Conservation (phyloP, 2,329 filamentous ascomycete species). For the Saccharata proteae region DNA sequence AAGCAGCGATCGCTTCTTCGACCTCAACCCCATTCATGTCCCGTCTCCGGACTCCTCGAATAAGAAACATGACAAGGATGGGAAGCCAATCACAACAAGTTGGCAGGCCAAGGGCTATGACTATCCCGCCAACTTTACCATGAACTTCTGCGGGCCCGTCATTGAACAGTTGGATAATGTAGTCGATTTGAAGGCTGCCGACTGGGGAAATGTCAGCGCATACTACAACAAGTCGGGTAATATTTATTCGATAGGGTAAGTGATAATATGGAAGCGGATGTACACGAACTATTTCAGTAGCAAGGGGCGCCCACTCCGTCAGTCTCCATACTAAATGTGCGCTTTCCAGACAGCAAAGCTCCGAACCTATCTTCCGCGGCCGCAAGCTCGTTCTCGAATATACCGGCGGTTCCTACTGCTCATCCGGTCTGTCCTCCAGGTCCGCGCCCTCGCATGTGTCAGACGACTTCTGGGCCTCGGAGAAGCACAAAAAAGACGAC, state of each 20-base stretch:
- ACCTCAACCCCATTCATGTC: conserved; percentile 46
- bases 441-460: conserved; percentile 12
- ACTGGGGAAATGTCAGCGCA: conserved; percentile 65
- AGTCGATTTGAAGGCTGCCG: conserved; percentile 47
- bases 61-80: conserved; percentile 25
- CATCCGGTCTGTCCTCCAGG: conserved; percentile 13
- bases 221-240: conserved; percentile 58
- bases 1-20: conserved; percentile 50
- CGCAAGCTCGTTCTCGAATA: conserved; percentile 48
- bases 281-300: background rate
- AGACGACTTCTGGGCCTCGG: conserved; percentile 17
- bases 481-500: conserved; percentile 29
- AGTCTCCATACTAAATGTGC: background rate
- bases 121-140: conserved; percentile 68
- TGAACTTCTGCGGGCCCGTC: conserved; percentile 73
- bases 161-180: conserved; percentile 52
- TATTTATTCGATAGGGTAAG: conserved; percentile 64
- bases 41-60: conserved; percentile 30
- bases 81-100: conserved; percentile 46
- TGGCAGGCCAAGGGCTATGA: conserved; percentile 61
- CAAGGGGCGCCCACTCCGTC: background rate
- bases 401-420: conserved; percentile 38
- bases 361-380: conserved; percentile 46
- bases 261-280: too few species aligned
- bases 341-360: conserved; percentile 40